Conservation (phyloP, 345 rosid species). For the Acer campestre region DNA sequence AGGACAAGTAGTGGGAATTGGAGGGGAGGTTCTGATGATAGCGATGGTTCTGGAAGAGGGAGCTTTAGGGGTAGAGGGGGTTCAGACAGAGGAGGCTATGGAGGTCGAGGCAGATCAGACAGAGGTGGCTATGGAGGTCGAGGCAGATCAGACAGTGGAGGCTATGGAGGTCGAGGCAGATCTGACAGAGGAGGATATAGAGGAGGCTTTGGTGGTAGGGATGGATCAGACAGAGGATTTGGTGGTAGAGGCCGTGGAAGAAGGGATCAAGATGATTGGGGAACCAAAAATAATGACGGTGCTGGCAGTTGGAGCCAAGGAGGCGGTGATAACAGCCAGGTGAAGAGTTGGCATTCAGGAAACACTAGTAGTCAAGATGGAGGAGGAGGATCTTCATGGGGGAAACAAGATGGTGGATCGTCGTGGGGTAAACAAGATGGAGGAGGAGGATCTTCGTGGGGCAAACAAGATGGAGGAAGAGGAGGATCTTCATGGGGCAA, state of each 20-base stretch:
- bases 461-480: not conserved
- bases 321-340: slow-evolving; percentile 21
- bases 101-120: slow-evolving; percentile 26
- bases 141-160: slow-evolving; percentile 31
- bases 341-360: slow-evolving; percentile 34
- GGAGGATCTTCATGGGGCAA: slow-evolving; percentile 17
- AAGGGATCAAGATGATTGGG: slow-evolving; percentile 26
- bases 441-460: slow-evolving; percentile 10
- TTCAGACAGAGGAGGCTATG: slow-evolving; percentile 28
- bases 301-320: slow-evolving; percentile 35
- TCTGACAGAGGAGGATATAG: slow-evolving; percentile 33
- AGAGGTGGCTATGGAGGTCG: slow-evolving; percentile 41
- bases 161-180: slow-evolving; percentile 30
- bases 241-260: slow-evolving; percentile 46
- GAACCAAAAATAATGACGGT: slow-evolving; percentile 26
- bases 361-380: slow-evolving; percentile 35
- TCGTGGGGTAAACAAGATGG: too few species aligned
- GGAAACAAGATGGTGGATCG: too few species aligned
- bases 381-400: slow-evolving; percentile 5
- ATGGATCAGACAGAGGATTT: slow-evolving; percentile 26
- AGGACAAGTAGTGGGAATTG: slow-evolving; percentile 34
- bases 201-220: slow-evolving; percentile 39
- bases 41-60: slow-evolving; percentile 29
- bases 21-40: slow-evolving; percentile 29
- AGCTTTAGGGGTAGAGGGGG: slow-evolving; percentile 32